Conservation (phyloP, 345 rosid genomes). For the Corchorus capsularis region DNA sequence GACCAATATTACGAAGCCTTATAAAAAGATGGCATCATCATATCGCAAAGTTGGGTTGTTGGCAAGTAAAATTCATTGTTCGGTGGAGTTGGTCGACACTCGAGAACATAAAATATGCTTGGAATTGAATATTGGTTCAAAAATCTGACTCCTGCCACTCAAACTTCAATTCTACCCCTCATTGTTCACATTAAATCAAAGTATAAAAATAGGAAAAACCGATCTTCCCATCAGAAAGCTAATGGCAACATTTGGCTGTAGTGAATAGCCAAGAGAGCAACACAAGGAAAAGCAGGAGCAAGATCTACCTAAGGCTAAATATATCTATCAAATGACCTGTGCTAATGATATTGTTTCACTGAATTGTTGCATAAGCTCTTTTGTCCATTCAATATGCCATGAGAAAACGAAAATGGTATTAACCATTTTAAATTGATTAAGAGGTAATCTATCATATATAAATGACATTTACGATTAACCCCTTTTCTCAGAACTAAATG, state of each 20-base stretch:
- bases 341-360: no score
- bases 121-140: constrained; percentile 23
- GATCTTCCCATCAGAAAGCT: neutral
- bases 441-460: no score
- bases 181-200: neutral
- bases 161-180: neutral
- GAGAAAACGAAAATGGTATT: neutral
- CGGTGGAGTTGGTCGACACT: constrained; percentile 16
- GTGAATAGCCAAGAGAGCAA: neutral
- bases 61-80: constrained; percentile 25
- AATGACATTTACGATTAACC: neutral
- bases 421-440: neutral
- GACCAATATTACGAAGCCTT: neutral
- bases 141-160: neutral
- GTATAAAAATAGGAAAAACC: no score
- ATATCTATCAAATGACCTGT: neutral
- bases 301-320: no score
- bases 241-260: neutral
- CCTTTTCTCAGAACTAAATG: neutral
- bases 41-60: constrained; percentile 23
- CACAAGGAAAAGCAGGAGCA: neutral
- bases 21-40: neutral
- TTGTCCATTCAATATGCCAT: no score
- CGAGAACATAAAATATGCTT: constrained; percentile 22
- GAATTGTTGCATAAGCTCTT: no score